Conservation (phyloP, 2,329 filamentous ascomycete genomes). For the Aspergillus sp. region DNA sequence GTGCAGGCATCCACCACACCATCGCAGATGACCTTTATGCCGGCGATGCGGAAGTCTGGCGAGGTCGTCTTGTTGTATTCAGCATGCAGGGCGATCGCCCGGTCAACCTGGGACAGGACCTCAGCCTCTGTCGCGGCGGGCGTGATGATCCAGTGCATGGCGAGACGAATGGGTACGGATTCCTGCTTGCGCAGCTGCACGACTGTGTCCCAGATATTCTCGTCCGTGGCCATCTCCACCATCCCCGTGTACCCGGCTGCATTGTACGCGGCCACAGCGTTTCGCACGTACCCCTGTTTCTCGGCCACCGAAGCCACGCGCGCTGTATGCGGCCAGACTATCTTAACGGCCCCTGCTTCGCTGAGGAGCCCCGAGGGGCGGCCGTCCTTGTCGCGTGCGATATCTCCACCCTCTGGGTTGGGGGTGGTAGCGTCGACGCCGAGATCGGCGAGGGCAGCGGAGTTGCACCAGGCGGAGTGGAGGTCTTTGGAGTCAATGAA, state of each 20-base stretch:
- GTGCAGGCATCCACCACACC: conserved; percentile 51
- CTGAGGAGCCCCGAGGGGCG: conserved; percentile 45
- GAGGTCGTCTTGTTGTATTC: conserved; percentile 42
- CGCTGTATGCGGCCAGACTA: conserved; percentile 51
- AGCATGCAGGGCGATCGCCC: conserved; percentile 42
- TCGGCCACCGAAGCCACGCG: conserved; percentile 42
- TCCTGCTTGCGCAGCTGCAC: conserved; percentile 32
- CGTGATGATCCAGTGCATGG: conserved; percentile 49
- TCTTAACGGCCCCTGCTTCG: conserved; percentile 45
- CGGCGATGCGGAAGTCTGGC: conserved; percentile 46
- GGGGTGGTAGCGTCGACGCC: conserved; percentile 36
- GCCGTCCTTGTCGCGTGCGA: conserved; percentile 44
- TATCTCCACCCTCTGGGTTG: conserved; percentile 47
- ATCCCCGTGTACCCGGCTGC: conserved; percentile 49
- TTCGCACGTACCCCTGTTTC: conserved; percentile 41
- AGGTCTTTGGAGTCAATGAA: conserved; percentile 52
- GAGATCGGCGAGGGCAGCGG: conserved; percentile 47
- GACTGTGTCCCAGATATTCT: conserved; percentile 47
- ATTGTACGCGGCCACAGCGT: conserved; percentile 45
- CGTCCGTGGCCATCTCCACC: conserved; percentile 54
- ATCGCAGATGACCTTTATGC: conserved; percentile 53
- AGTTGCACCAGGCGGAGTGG: conserved; percentile 53
- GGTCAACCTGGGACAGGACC: conserved; percentile 46
- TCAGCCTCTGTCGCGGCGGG: conserved; percentile 39
- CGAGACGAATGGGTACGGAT: conserved; percentile 41